Percentiles rank a stretch among this genome's conserved stretches.
Conservation (phyloP, 805 yeast species). For the Wickerhamiella spandovensis region DNA sequence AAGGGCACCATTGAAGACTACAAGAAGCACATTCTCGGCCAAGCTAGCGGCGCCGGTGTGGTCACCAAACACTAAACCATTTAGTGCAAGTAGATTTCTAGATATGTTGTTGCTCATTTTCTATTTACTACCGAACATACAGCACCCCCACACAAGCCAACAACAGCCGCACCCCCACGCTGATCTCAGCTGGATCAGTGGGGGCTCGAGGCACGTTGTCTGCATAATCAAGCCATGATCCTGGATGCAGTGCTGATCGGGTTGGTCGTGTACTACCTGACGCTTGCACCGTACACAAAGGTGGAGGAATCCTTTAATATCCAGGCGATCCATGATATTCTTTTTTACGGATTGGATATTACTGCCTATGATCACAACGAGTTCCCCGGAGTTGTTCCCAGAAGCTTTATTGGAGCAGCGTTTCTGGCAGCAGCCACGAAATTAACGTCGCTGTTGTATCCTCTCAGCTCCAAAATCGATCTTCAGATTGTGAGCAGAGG, state of each 20-base stretch:
- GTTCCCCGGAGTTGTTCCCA: slow-evolving; percentile 84
- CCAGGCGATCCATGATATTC: slow-evolving; percentile 77
- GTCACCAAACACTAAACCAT: slow-evolving; percentile 68
- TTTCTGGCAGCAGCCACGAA: slow-evolving; percentile 36
- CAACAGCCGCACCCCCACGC: no score
- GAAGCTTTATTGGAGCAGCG: slow-evolving; percentile 67
- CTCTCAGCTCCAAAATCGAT: slow-evolving; percentile 30
- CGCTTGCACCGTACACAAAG: slow-evolving; percentile 68
- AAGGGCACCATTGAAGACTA: slow-evolving; percentile 76
- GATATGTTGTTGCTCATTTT: no score
- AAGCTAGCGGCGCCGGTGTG: slow-evolving; percentile 77
- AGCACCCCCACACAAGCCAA: no score
- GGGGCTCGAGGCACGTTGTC: not conserved
- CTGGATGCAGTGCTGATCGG: slow-evolving; percentile 31
- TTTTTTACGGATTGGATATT: slow-evolving; percentile 44
- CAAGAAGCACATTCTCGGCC: slow-evolving; percentile 69
- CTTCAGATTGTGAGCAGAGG: slow-evolving; percentile 46
- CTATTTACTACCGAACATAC: no score
- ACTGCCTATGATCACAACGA: slow-evolving; percentile 51
- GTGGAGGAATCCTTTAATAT: slow-evolving; percentile 89
- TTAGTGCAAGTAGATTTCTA: no score
- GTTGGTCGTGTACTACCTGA: slow-evolving; percentile 36
- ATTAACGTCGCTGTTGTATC: slow-evolving; percentile 21
- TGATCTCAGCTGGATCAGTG: no score
- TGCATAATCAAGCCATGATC: not conserved